Base-by-base conservation (phyloP, 192 early-diverging fungal species). In the Coemansia sp. region DNA sequence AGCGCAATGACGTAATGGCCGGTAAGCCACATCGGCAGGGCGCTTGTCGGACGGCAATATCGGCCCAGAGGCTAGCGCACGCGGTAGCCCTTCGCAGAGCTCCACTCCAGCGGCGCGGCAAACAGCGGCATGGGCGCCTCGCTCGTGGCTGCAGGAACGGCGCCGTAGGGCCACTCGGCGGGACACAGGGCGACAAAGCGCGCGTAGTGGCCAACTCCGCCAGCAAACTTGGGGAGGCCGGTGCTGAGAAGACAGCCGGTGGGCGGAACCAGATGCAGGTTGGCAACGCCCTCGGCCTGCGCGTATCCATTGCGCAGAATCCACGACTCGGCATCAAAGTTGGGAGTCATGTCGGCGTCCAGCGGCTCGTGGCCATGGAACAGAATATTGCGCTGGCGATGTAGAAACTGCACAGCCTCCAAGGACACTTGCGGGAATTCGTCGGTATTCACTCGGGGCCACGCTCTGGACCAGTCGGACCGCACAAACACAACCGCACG, bases 281-380 rank as follows among this genome's bases (percentile, higher is more conserved):
- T 85, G 40, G 75, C 66, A 40, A 85, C 73, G 56, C 83, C 83
- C 63, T 85, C 83, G 21, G 80, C 83, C 64, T 85, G 83, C 12
- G 83, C 79, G 41, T 73, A 82, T 0, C 83, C 83, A 39, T 76
- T 76, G 19, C 57, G 22, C 16, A 85, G 74, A 26, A 82, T 66
- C 83, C 83, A 85, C 13, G 62, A 32, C 52, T 85, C 83, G 3
- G 83, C 55, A 7, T 70, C 83, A 54, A 85, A 77, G 51, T 66
- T 46, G 0, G 83, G 69, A 15, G 83, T 82, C 72, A 82, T 82
- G 63, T 85, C 83, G 6, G 83, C 73, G 56, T 85, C 83, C 68
- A 85, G 69, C 10, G 83, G 83, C 69, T 85, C 83, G 54, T 85
- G 83, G 11, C 83, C 83, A 11, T 85, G 83, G 61, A 85, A 85